Conservation (phyloP, 1,139 yeast genomes). For the Yamadazyma dushanensis region DNA sequence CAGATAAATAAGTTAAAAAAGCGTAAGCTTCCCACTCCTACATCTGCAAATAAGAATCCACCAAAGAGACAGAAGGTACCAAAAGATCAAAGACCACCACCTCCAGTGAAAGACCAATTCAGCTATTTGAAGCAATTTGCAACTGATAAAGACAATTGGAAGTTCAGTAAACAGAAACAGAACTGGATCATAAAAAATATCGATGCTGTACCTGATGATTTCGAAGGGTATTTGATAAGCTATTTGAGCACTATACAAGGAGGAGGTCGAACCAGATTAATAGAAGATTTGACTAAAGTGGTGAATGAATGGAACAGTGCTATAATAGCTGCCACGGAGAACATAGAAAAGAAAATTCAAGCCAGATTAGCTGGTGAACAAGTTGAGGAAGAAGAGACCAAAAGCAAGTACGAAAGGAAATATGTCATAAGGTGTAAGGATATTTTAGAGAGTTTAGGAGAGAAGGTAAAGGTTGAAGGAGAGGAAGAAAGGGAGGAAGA, state of each 20-base stretch:
- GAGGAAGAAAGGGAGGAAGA: constrained; percentile 20
- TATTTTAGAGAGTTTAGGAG: constrained; percentile 36
- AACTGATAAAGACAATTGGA: constrained; percentile 70
- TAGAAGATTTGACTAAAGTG: constrained; percentile 49
- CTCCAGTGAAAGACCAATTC: constrained; percentile 81
- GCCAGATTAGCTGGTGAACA: constrained; percentile 29
- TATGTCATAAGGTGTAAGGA: constrained; percentile 48
- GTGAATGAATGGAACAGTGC: constrained; percentile 58
- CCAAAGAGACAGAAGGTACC: constrained; percentile 78
- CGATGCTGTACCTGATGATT: constrained; percentile 53
- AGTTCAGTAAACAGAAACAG: constrained; percentile 91
- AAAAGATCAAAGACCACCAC: constrained; percentile 69
- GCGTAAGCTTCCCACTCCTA: constrained; percentile 26
- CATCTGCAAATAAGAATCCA: constrained; percentile 45
- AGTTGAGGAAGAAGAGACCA: constrained; percentile 19
- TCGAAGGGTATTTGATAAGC: constrained; percentile 51
- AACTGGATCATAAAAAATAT: constrained; percentile 85
- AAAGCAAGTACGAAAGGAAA: constrained; percentile 26
- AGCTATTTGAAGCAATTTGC: constrained; percentile 68
- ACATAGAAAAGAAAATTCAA: constrained; percentile 37
- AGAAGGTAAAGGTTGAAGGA: constrained; percentile 35
- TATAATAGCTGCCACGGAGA: constrained; percentile 41
- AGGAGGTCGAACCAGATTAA: constrained; percentile 61
- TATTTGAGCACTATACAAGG: constrained; percentile 77
- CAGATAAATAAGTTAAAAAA: constrained; percentile 45